Conservation (phyloP, 2,329 filamentous ascomycete species). For the Monosporascus sp. region DNA sequence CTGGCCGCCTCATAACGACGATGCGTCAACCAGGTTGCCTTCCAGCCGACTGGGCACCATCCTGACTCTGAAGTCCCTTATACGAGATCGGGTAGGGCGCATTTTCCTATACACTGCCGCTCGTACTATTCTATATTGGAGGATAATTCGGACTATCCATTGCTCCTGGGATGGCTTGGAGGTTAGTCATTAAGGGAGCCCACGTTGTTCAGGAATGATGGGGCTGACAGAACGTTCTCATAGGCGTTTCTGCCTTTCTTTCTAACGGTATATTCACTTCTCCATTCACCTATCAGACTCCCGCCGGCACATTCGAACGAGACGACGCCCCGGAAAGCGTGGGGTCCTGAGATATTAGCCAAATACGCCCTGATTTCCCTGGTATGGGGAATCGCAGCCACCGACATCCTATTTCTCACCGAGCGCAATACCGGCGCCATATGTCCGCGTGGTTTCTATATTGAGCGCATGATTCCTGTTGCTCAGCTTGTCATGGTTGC, state of each 20-base stretch:
- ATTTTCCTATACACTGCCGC: constrained; percentile 19
- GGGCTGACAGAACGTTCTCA: neutral
- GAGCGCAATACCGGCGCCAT: constrained; percentile 23
- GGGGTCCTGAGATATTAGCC: constrained; percentile 1
- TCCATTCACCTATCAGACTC: constrained; percentile 13
- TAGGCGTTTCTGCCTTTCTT: constrained; percentile 29
- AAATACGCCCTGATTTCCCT: constrained; percentile 21
- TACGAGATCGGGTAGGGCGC: constrained; percentile 6
- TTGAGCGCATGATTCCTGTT: constrained; percentile 25
- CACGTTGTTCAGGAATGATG: neutral
- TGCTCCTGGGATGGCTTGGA: constrained; percentile 30
- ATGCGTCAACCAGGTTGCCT: constrained; percentile 4
- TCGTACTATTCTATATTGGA: constrained; percentile 27
- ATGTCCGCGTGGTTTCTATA: constrained; percentile 20
- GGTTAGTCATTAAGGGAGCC: constrained; percentile 15
- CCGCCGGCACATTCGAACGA: constrained; percentile 19
- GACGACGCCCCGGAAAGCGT: constrained; percentile 3
- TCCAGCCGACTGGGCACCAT: constrained; percentile 2
- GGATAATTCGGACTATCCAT: constrained; percentile 25
- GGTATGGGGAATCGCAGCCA: constrained; percentile 27
- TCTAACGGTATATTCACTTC: constrained; percentile 16
- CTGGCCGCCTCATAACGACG: constrained; percentile 5
- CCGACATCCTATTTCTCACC: constrained; percentile 19
- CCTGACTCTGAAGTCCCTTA: constrained; percentile 9
- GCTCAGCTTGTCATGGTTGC: constrained; percentile 21